These are phyloP conservation scores for Piper longum DNA, from an alignment of 164 flowering plant genomes.

Conservation along the genomic window DNA sequence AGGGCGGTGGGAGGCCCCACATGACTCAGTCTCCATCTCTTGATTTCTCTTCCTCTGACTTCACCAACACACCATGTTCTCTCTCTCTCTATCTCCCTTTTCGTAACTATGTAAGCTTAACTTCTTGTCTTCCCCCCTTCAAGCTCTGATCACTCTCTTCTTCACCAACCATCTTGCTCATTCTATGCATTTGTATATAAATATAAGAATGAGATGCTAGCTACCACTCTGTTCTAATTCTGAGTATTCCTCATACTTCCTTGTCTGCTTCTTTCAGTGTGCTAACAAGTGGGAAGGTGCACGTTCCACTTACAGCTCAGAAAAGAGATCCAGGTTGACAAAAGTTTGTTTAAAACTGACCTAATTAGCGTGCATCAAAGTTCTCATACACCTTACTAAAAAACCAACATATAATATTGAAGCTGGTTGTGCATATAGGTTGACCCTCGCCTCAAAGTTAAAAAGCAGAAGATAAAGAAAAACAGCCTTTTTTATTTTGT, in stretches of 20 bases:
- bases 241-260: neutral
- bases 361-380: no score
- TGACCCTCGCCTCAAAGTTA: no score
- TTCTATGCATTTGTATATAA: neutral
- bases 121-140: constrained; percentile 1
- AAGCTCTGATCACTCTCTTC: neutral
- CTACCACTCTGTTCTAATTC: neutral
- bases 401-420: no score
- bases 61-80: constrained; percentile 24
- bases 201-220: neutral
- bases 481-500: no score
- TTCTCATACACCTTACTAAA: no score
- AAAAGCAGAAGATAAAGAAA: no score
- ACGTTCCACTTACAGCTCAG: no score
- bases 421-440: no score
- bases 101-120: neutral
- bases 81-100: constrained; percentile 13
- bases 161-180: neutral
- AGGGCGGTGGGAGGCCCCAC: constrained; percentile 64
- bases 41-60: constrained; percentile 1
- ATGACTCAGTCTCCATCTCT: constrained; percentile 8
- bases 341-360: no score
- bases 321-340: no score
- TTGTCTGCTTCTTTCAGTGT: no score
- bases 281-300: no score